phyloP scores from a whole-genome alignment of 176 grass and related monocot species.

The Aegilops bicornis region DNA sequence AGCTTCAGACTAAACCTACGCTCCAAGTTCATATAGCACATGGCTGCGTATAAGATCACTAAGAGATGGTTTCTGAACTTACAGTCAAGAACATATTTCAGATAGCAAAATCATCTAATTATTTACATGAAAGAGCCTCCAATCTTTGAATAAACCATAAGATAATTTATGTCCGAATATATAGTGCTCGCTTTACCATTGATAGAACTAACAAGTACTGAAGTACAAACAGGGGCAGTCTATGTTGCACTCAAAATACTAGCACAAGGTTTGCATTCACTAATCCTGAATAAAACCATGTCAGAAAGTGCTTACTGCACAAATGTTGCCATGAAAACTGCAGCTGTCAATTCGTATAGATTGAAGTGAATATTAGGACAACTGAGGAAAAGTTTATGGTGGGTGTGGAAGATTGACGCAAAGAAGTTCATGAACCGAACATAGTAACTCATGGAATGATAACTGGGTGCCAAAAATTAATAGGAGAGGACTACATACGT shows the following conservation, averaged over 20 bases:
- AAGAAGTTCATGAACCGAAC: not conserved
- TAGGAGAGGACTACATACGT: conserved; percentile 46
- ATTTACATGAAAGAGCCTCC: no score
- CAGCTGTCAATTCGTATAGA: not conserved
- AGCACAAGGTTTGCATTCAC: not conserved
- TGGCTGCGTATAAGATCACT: not conserved
- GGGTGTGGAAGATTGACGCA: not conserved
- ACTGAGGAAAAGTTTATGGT: not conserved
- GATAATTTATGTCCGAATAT: not conserved
- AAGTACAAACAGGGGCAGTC: not conserved
- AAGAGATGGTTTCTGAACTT: not conserved
- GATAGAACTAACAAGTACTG: not conserved
- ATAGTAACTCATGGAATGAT: not conserved
- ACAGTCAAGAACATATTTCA: no score
- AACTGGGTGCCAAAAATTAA: not conserved
- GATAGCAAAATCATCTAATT: no score
- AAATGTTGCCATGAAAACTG: not conserved
- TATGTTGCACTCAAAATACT: not conserved
- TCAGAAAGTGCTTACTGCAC: not conserved
- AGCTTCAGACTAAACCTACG: not conserved
- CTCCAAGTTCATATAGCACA: not conserved
- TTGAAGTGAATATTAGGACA: not conserved
- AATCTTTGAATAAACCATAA: no score
- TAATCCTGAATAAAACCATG: not conserved
- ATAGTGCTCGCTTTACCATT: not conserved